These are phyloP conservation scores for Aspergillus sp. DNA, from an alignment of 2,329 filamentous ascomycete genomes.

Conservation along the genomic window DNA sequence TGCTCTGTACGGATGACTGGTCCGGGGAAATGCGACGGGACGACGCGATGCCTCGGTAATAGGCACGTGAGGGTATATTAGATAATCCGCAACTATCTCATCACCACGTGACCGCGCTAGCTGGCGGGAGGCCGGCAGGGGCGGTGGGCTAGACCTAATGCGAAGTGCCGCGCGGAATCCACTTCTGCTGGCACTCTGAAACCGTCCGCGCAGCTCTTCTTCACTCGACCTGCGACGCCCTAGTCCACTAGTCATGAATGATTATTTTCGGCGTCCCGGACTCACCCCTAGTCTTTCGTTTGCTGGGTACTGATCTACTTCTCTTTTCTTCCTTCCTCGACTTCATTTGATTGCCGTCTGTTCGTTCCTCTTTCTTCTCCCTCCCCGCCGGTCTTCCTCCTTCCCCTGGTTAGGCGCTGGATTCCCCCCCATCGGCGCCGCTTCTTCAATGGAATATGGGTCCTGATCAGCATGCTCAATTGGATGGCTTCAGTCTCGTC, in stretches of 20 bases:
- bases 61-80: conserved; percentile 8
- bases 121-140: not conserved
- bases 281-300: conserved; percentile 40
- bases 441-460: conserved; percentile 41
- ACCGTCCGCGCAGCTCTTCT: conserved; percentile 19
- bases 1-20: not conserved
- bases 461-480: conserved; percentile 40
- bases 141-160: conserved; percentile 10
- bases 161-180: conserved; percentile 18
- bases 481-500: conserved; percentile 83
- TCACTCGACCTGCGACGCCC: not conserved
- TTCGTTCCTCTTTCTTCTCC: conserved; percentile 7
- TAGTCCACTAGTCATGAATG: conserved; percentile 14
- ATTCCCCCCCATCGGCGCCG: conserved; percentile 12
- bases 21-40: not conserved
- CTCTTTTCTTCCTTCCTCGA: conserved; percentile 5
- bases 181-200: conserved; percentile 10
- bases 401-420: conserved; percentile 12
- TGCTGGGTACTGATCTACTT: conserved; percentile 8
- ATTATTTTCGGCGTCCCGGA: conserved; percentile 12
- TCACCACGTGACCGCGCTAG: conserved; percentile 15
- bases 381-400: conserved; percentile 8
- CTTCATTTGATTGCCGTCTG: conserved; percentile 9
- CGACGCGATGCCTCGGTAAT: conserved; percentile 21
- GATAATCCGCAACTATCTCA: too few relatives aligned